Base-by-base conservation (phyloP, 495 filamentous ascomycete genomes). In the Trichoderma asperelloides region DNA sequence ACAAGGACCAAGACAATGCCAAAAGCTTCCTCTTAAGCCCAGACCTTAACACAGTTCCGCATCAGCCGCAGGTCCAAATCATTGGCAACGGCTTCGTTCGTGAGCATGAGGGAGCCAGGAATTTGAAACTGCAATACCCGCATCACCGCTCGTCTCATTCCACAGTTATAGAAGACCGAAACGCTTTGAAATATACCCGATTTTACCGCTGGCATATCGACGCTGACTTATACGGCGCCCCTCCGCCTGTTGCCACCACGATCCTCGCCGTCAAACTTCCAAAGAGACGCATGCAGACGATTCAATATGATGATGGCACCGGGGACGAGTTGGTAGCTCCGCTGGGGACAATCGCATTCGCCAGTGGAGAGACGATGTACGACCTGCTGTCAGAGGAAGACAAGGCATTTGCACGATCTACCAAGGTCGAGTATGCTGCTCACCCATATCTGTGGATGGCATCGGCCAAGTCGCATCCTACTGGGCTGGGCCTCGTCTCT, bases 161-260 rank as follows among this genome's bases (percentile, higher is more conserved):
- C 57, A 81, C 85, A 49, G 70, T 80, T 51, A 85, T 92, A 70
- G 81, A 86, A 12, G 81, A 79, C 27, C 80, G 82, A 2, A 85
- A 89, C 51, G 88, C 91, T 69, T 78, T 88, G 23, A 81, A 84
- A 49, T 85, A 80, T 74, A 91, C 89, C 8, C 85, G 88, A 30
- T 92, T 91, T 75, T 91, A 89, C 74, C 79, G 89, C 41, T 92
- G 89, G 89, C 89, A 92, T 71, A 91, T 92, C 65, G 89, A 92
- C 73, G 89, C 89, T 13, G 88, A 89, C 5, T 77, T 91, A 4
- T 92, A 92, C 73, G 89, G 84, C n/a, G 79, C 89, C n/a, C 83
- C 89, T 41, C 88, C 89, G 1, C 87, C 89, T 2, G 77, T 85
- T 45, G 88, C 88, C 9, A 92, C 89, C 0, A 86, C 87, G 0